These are phyloP conservation scores for Prunus armeniaca DNA, from an alignment of 306 rosid genomes.

Conservation along the genomic window DNA sequence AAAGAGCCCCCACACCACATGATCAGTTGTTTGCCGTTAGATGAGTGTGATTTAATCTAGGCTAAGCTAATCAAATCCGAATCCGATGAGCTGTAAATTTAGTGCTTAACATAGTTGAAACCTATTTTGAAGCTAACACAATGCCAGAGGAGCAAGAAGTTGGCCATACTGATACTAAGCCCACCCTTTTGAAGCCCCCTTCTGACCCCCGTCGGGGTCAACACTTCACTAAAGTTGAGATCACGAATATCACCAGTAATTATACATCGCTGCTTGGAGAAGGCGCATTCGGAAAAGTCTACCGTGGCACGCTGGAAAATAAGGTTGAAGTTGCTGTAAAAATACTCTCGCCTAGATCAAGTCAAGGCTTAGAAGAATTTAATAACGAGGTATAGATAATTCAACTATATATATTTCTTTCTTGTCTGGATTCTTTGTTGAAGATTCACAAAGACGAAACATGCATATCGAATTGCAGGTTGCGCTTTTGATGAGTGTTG, in stretches of 20 bases:
- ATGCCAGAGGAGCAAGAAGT: neutral
- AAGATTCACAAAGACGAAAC: too few species aligned
- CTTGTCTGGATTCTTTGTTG: too few species aligned
- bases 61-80: too few species aligned
- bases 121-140: too few species aligned
- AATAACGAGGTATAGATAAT: slow-evolving; percentile 22
- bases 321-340: slow-evolving; percentile 36
- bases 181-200: neutral
- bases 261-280: slow-evolving; percentile 26
- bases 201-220: neutral
- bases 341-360: slow-evolving; percentile 20
- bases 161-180: neutral
- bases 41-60: too few species aligned
- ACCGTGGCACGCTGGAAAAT: slow-evolving; percentile 18
- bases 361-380: slow-evolving; percentile 36
- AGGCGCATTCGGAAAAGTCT: slow-evolving; percentile 56
- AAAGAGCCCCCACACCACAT: too few species aligned
- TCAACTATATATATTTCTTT: too few species aligned
- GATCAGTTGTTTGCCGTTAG: too few species aligned
- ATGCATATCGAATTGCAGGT: neutral
- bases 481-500: slow-evolving; percentile 9
- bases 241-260: slow-evolving; percentile 21
- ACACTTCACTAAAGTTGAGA: neutral
- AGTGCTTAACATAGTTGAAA: too few species aligned
- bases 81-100: too few species aligned